phyloP scores from a whole-genome alignment of 148 eudicot species.

The Salicornia ramosissima region DNA sequence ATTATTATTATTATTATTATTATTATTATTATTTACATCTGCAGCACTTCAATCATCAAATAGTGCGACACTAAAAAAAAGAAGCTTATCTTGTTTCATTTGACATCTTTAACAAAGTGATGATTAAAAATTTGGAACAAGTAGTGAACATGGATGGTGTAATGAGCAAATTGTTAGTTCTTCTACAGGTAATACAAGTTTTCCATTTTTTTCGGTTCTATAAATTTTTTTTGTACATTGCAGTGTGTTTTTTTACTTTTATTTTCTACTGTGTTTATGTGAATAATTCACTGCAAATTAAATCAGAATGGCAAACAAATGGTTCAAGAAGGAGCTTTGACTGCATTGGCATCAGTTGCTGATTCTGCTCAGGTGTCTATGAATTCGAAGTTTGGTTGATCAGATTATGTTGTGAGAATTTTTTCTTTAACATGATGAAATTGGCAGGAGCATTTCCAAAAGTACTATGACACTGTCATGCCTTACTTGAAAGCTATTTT shows the following conservation, averaged over 20 bases:
- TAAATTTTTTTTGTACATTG: background rate
- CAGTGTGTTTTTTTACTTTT: background rate
- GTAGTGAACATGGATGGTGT: conserved; percentile 80
- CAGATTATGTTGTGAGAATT: background rate
- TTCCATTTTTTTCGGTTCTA: too few species aligned
- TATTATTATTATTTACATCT: background rate
- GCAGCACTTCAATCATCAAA: too few species aligned
- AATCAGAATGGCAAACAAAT: conserved; percentile 45
- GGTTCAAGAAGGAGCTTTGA: conserved; percentile 50
- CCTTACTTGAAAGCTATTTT: conserved; percentile 81
- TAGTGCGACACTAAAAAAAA: too few species aligned
- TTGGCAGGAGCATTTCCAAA: conserved; percentile 83
- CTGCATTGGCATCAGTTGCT: conserved; percentile 46
- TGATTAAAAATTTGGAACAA: conserved; percentile 86
- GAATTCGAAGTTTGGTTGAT: background rate
- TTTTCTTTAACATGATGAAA: background rate
- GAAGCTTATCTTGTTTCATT: too few species aligned
- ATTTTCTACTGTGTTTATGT: background rate
- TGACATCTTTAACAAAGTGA: too few species aligned
- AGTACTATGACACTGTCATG: conserved; percentile 88
- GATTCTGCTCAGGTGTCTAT: conserved; percentile 39
- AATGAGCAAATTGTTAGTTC: conserved; percentile 75
- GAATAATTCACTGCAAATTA: background rate
- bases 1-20: too few species aligned
- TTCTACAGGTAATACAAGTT: conserved; percentile 53